Conservation (phyloP, 768 basidiomycete species). For the Tricholomella constricta region DNA sequence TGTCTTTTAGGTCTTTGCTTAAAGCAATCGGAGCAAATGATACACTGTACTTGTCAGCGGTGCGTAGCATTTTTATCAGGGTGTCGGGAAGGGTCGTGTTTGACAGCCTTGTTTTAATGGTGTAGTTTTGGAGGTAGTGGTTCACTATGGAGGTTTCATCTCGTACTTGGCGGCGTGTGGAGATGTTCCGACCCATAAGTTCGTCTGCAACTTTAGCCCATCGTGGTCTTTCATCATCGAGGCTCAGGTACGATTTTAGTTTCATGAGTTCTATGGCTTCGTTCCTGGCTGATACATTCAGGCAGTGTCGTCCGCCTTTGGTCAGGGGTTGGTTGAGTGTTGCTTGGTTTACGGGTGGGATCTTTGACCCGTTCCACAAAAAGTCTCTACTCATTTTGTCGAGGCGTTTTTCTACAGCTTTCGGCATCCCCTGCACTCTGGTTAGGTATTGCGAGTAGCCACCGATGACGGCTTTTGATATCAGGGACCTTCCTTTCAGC, state of each 20-base stretch:
- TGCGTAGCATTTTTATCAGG: background rate
- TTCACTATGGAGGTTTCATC: background rate
- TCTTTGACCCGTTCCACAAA: background rate
- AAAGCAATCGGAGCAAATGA: background rate
- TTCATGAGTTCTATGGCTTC: conserved; percentile 1
- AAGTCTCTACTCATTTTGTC: background rate
- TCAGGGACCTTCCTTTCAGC: conserved; percentile 22
- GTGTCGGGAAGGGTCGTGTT: background rate
- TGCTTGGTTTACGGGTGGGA: background rate
- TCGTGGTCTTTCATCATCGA: background rate
- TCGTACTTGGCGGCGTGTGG: background rate
- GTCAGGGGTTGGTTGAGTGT: background rate
- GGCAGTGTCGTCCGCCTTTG: background rate
- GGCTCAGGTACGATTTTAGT: background rate
- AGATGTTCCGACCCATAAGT: background rate
- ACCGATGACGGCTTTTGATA: conserved; percentile 27
- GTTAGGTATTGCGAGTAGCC: conserved; percentile 37
- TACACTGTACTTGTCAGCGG: background rate
- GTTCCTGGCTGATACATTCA: background rate
- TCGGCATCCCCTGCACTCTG: conserved; percentile 39
- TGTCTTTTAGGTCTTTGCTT: background rate
- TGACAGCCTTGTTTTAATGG: background rate
- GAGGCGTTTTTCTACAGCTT: conserved; percentile 8
- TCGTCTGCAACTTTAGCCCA: background rate
- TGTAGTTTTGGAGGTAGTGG: background rate